phyloP scores from a whole-genome alignment of 805 yeast genomes.

The Metschnikowia lunata region DNA sequence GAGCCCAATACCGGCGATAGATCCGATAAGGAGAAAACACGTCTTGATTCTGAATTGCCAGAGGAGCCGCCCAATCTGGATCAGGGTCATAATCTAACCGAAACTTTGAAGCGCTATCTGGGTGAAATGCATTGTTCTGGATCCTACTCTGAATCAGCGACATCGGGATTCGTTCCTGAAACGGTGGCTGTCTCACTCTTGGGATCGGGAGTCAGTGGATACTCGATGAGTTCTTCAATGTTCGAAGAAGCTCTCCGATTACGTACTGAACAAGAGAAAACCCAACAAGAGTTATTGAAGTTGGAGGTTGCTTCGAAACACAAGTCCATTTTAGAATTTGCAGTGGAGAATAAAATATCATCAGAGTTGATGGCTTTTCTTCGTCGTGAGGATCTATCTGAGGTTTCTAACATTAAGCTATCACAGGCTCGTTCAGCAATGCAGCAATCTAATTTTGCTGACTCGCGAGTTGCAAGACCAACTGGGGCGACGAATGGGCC shows the following conservation, averaged over 20 bases:
- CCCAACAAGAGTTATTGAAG: conserved; percentile 74
- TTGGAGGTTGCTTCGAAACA: conserved; percentile 59
- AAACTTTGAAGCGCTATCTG: no score
- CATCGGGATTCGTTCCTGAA: conserved; percentile 8
- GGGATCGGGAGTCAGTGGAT: conserved; percentile 48
- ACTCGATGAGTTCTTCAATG: conserved; percentile 57
- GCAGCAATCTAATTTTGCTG: background rate
- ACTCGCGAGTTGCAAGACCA: background rate
- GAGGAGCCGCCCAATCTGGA: no score
- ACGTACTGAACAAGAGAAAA: conserved; percentile 68
- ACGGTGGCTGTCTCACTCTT: conserved; percentile 35
- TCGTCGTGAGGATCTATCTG: background rate
- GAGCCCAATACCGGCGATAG: no score
- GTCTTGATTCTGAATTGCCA: no score
- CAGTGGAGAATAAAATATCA: conserved; percentile 61
- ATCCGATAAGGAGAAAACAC: no score
- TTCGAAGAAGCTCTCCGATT: conserved; percentile 55
- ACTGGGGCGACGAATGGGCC: background rate
- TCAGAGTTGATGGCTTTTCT: conserved; percentile 24
- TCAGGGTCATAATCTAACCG: no score
- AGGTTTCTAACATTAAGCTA: background rate
- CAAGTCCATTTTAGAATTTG: conserved; percentile 57
- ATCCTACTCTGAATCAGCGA: no score
- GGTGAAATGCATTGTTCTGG: no score
- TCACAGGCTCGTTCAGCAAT: background rate